phyloP scores from a whole-genome alignment of 1,139 yeast genomes.

The Diutina mesorugosa region DNA sequence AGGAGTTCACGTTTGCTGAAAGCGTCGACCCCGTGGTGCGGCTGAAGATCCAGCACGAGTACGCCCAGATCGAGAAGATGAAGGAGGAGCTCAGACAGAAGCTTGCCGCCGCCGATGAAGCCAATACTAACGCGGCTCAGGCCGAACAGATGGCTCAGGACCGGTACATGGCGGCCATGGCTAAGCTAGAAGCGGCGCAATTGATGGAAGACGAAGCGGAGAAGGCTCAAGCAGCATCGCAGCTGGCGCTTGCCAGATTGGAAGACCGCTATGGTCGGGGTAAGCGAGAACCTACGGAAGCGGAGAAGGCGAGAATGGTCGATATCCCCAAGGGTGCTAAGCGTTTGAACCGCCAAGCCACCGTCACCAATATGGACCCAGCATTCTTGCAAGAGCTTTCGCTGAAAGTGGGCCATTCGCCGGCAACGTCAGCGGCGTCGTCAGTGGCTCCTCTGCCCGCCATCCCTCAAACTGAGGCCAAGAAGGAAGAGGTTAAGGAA shows the following conservation, averaged over 20 bases:
- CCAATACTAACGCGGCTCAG: background rate
- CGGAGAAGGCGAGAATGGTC: conserved; percentile 5
- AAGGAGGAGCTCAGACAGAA: conserved; percentile 24
- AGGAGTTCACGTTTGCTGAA: conserved; percentile 7
- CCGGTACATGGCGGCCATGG: background rate
- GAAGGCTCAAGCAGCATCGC: background rate
- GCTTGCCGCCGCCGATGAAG: background rate
- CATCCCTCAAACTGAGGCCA: conserved; percentile 8
- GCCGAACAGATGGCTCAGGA: background rate
- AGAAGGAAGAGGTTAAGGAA: conserved; percentile 8
- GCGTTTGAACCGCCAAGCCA: conserved; percentile 19
- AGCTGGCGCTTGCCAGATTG: conserved; percentile 12
- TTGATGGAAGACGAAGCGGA: background rate
- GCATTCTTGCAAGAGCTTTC: conserved; percentile 45
- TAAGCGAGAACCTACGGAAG: conserved; percentile 9
- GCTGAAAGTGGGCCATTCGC: conserved; percentile 24
- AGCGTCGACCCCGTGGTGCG: conserved; percentile 24
- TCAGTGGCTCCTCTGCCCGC: background rate
- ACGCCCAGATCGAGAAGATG: conserved; percentile 33
- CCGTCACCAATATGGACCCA: conserved; percentile 34
- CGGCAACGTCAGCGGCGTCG: background rate
- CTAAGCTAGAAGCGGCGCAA: background rate
- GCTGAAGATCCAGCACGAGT: conserved; percentile 25
- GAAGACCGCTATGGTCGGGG: conserved; percentile 44
- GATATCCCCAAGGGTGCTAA: conserved; percentile 9